Evolutionary conservation across 2,329 filamentous ascomycete species (phyloP).

Genomic region (Nigrospora oryzae): DNA sequence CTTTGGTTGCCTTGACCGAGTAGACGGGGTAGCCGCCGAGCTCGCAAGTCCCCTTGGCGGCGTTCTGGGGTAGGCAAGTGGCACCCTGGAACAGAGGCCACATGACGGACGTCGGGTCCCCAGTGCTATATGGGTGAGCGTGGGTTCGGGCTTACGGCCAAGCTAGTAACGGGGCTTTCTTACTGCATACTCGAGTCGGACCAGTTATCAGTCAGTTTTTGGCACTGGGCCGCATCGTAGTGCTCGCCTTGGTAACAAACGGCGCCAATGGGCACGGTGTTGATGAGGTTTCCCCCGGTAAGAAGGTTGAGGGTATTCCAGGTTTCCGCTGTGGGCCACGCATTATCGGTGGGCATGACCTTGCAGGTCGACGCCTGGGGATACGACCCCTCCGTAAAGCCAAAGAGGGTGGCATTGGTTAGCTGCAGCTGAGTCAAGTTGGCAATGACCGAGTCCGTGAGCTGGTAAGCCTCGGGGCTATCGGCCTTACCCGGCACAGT

Average conservation of each 20-base stretch:
- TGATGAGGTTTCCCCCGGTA: conserved; percentile 19
- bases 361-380: conserved; percentile 12
- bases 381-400: conserved; percentile 7
- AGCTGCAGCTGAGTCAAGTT: conserved; percentile 5
- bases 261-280: conserved; percentile 22
- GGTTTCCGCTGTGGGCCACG: conserved; percentile 14
- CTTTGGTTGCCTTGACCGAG: conserved; percentile 28
- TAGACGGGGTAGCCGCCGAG: conserved; percentile 32
- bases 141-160: background rate
- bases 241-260: conserved; percentile 19
- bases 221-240: conserved; percentile 19
- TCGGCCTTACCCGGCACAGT: background rate
- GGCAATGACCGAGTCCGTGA: conserved; percentile 9
- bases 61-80: conserved; percentile 17
- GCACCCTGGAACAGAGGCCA: conserved; percentile 24
- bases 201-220: conserved; percentile 17
- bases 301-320: conserved; percentile 20
- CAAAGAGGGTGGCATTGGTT: conserved; percentile 14
- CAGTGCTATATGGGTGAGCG: conserved; percentile 12
- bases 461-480: conserved; percentile 9
- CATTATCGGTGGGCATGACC: conserved; percentile 16
- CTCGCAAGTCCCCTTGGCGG: conserved; percentile 18
- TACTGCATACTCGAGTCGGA: conserved; percentile 12
- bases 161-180: background rate
- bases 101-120: conserved; percentile 30